These are phyloP conservation scores for Stachybotrys echinatus DNA, from an alignment of 2,329 filamentous ascomycete species.

Conservation along the genomic window DNA sequence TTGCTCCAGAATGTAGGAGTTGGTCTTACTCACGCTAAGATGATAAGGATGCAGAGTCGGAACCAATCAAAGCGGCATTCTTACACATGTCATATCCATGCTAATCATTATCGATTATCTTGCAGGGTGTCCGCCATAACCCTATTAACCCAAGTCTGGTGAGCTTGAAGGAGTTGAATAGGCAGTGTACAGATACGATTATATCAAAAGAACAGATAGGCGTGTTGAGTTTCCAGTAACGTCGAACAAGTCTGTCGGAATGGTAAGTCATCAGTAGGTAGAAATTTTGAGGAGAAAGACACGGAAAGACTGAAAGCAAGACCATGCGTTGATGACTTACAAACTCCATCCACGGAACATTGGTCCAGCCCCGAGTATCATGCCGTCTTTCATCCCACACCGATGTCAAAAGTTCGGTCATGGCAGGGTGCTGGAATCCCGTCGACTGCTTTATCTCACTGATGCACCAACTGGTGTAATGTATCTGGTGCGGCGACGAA, in stretches of 20 bases:
- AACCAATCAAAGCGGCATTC: too few species aligned
- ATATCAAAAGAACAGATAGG: background rate
- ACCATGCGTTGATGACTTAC: constrained; percentile 8
- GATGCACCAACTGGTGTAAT: constrained; percentile 17
- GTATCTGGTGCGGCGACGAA: constrained; percentile 13
- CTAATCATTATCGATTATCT: too few species aligned
- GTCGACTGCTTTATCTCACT: constrained; percentile 16
- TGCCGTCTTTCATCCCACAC: constrained; percentile 16
- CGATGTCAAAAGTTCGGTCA: constrained; percentile 16
- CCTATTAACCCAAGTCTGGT: too few species aligned
- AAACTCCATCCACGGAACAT: constrained; percentile 23
- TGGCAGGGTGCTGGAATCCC: constrained; percentile 16
- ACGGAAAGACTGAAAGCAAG: background rate
- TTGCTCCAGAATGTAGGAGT: too few species aligned
- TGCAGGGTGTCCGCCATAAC: too few species aligned
- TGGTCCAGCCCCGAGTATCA: constrained; percentile 9
- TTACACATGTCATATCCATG: too few species aligned
- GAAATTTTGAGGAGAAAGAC: background rate
- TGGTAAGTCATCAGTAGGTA: background rate
- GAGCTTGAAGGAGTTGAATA: too few species aligned
- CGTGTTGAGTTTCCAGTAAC: background rate
- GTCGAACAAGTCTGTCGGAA: background rate
- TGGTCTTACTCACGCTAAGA: too few species aligned
- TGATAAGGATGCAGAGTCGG: too few species aligned
- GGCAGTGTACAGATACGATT: too few species aligned